Evolutionary conservation across 805 yeast species (phyloP).

Genomic region (Schizosaccharomyces lindneri): DNA sequence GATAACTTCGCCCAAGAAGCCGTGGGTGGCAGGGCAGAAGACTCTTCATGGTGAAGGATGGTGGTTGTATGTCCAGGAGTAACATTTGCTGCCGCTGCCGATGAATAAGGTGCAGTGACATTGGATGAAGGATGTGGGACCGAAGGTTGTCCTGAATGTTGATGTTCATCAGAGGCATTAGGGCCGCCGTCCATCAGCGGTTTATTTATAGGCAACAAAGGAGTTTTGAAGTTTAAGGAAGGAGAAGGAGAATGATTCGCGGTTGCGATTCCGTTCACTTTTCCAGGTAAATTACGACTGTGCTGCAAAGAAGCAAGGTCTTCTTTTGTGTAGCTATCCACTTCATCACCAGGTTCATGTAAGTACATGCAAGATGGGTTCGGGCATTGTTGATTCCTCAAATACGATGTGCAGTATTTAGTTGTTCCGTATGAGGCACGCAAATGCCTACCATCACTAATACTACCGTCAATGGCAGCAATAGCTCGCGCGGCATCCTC

Average conservation of each 20-base stretch:
- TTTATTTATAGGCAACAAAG: not conserved
- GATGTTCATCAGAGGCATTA: not conserved
- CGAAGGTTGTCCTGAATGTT: not conserved
- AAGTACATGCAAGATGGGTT: slow-evolving; percentile 97
- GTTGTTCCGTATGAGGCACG: slow-evolving; percentile 95
- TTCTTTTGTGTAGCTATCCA: slow-evolving; percentile 81
- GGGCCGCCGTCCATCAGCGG: not conserved
- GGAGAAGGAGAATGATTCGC: not conserved
- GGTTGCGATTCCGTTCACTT: not conserved
- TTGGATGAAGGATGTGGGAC: not conserved
- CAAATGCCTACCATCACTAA: slow-evolving; percentile 70
- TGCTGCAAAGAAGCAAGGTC: slow-evolving; percentile 49
- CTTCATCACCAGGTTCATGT: slow-evolving; percentile 98
- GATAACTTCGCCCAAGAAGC: slow-evolving; percentile 33
- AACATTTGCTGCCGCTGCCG: not conserved
- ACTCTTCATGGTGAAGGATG: slow-evolving; percentile 10
- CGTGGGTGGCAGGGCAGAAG: slow-evolving; percentile 39
- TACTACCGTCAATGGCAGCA: slow-evolving; percentile 71
- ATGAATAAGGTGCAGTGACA: not conserved
- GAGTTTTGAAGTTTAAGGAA: not conserved
- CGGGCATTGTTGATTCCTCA: slow-evolving; percentile 88
- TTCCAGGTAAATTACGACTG: slow-evolving; percentile 6
- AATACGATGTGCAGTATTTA: slow-evolving; percentile 86
- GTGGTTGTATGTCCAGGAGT: not conserved
- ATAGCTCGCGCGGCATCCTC: slow-evolving; percentile 93